These are phyloP conservation scores for Cytospora mali DNA, from an alignment of 2,329 filamentous ascomycete species.

Conservation along the genomic window DNA sequence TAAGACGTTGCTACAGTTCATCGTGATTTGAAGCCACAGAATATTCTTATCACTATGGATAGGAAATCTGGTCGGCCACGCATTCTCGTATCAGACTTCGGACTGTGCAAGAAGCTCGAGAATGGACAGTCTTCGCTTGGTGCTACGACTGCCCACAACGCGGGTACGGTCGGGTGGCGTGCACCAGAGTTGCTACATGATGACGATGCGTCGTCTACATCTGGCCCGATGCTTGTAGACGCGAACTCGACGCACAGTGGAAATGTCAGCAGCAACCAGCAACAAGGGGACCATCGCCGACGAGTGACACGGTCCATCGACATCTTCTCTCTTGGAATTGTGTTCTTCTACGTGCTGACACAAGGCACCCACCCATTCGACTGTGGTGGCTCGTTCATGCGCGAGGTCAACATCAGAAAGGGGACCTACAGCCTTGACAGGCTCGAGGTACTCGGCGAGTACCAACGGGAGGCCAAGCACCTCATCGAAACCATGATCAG, in stretches of 20 bases:
- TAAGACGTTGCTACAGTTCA: conserved; percentile 55
- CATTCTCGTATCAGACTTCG: conserved; percentile 96
- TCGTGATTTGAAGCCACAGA: conserved; percentile 95
- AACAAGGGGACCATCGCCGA: conserved; percentile 44
- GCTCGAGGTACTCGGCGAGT: conserved; percentile 77
- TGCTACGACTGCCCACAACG: conserved; percentile 89
- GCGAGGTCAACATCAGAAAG: conserved; percentile 96
- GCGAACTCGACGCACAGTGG: conserved; percentile 61
- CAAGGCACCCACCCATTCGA: conserved; percentile 92
- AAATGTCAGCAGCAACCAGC: conserved; percentile 58
- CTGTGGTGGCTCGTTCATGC: conserved; percentile 90
- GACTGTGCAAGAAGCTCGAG: conserved; percentile 94
- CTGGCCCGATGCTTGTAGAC: conserved; percentile 47
- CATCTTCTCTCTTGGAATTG: conserved; percentile 93
- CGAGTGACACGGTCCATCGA: conserved; percentile 95
- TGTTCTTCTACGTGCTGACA: conserved; percentile 99
- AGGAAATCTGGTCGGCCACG: conserved; percentile 68
- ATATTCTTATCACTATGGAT: conserved; percentile 82
- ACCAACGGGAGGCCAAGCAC: conserved; percentile 83
- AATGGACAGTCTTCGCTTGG: conserved; percentile 93
- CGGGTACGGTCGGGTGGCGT: conserved; percentile 94
- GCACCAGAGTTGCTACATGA: conserved; percentile 89
- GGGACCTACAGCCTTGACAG: conserved; percentile 73
- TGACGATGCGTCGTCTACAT: conserved; percentile 63
- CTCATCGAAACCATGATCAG: conserved; percentile 79